Evolutionary conservation across 495 filamentous ascomycete genomes (phyloP).

Genomic region (Rostrohypoxylon terebratum): DNA sequence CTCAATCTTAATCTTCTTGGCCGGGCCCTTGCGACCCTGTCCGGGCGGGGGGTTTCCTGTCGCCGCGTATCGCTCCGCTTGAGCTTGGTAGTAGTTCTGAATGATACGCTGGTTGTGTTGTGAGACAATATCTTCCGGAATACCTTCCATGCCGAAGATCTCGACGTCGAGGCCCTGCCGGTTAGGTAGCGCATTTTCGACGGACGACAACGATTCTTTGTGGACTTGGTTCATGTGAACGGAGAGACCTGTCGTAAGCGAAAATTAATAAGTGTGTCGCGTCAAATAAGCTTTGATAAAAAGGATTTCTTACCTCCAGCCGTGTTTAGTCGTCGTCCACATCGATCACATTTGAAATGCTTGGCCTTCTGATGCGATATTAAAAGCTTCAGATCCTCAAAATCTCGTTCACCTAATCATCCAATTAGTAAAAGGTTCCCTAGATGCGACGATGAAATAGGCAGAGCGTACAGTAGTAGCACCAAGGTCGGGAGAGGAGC

Average conservation of each 20-base stretch:
- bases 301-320: conserved; percentile 78
- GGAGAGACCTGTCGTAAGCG: conserved; percentile 74
- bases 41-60: conserved; percentile 87
- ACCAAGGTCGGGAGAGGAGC: conserved; percentile 89
- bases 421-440: conserved; percentile 42
- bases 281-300: conserved; percentile 3
- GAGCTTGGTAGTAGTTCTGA: conserved; percentile 82
- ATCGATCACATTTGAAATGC: conserved; percentile 96
- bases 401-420: conserved; percentile 81
- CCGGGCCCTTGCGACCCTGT: conserved; percentile 61
- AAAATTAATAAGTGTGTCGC: conserved; percentile 37
- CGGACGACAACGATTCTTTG: conserved; percentile 85
- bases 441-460: background rate
- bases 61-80: conserved; percentile 80
- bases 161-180: conserved; percentile 87
- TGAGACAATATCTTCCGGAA: conserved; percentile 84
- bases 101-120: conserved; percentile 87
- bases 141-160: conserved; percentile 98
- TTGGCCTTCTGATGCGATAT: conserved; percentile 98
- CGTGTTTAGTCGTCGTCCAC: conserved; percentile 87
- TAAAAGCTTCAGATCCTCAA: conserved; percentile 95
- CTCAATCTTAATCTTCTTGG: conserved; percentile 86
- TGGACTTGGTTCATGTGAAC: conserved; percentile 99
- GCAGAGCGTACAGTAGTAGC: conserved; percentile 85
- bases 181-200: conserved; percentile 91